These are phyloP conservation scores for Lagenidium giganteum DNA, from an alignment of 352 stramenopile genomes.

Conservation along the genomic window DNA sequence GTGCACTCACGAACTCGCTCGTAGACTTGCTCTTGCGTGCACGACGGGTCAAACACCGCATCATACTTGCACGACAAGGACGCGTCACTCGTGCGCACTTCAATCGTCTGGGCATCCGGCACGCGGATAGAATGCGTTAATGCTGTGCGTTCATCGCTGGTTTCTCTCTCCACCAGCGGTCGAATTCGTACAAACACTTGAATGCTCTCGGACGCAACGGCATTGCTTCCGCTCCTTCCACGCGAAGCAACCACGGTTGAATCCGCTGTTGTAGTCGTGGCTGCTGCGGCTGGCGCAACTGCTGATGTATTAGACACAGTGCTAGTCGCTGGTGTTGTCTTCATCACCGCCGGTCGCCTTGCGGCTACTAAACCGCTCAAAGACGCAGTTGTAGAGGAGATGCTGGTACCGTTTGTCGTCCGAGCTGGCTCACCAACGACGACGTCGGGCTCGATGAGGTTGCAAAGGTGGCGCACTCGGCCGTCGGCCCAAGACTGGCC, in stretches of 20 bases:
- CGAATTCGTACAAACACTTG: conserved; percentile 84
- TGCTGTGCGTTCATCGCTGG: conserved; percentile 10
- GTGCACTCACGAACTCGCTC: conserved; percentile 55
- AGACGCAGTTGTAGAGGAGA: neutral
- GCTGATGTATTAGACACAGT: neutral
- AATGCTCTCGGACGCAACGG: conserved; percentile 74
- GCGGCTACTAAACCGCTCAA: conserved; percentile 1
- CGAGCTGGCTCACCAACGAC: neutral
- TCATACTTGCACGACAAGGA: conserved; percentile 69
- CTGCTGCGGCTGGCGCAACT: conserved; percentile 15
- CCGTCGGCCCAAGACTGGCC: conserved; percentile 64
- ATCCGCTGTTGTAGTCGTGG: too few species aligned
- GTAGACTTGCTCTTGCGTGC: conserved; percentile 65
- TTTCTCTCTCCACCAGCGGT: conserved; percentile 71
- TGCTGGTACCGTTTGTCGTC: neutral
- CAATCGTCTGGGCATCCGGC: conserved; percentile 49
- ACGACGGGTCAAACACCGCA: conserved; percentile 53
- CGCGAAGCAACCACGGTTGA: too few species aligned
- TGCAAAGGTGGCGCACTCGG: conserved; percentile 60
- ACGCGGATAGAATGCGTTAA: conserved; percentile 35
- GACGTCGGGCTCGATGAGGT: neutral
- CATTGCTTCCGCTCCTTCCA: too few species aligned
- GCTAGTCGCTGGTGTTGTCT: neutral
- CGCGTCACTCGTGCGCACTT: conserved; percentile 49
- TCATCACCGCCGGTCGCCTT: neutral